A percentile compares a stretch with the other conserved stretches of the same genome.
Evolutionary conservation across 75 land plant genomes (phyloP).

Genomic region (Picea sitchensis): DNA sequence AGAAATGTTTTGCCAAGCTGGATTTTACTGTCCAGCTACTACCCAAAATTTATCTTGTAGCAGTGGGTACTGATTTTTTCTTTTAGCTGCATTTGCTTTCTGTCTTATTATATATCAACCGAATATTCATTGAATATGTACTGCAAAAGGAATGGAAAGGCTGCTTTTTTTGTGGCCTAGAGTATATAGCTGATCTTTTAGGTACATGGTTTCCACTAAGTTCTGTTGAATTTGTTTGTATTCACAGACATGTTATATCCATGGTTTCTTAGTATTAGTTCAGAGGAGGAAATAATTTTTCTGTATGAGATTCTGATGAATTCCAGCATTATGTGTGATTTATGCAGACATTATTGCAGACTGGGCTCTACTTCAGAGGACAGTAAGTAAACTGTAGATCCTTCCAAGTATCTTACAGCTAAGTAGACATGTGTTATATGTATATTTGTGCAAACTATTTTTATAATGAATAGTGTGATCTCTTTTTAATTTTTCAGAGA

Average conservation of each 20-base stretch:
- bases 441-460: not conserved
- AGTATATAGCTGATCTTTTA: not conserved
- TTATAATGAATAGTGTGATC: not conserved
- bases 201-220: not conserved
- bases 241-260: not conserved
- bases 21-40: constrained; percentile 83
- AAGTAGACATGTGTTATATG: not conserved
- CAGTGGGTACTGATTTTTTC: constrained; percentile 54
- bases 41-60: constrained; percentile 49
- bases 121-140: not conserved
- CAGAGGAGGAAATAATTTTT: not conserved
- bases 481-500: too few species aligned
- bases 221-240: not conserved
- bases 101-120: not conserved
- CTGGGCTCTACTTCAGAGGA: constrained; percentile 65
- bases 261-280: not conserved
- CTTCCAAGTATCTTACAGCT: not conserved
- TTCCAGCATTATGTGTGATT: constrained; percentile 9
- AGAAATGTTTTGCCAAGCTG: constrained; percentile 80
- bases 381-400: constrained; percentile 38
- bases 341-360: constrained; percentile 77
- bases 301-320: constrained; percentile 14
- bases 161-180: not conserved
- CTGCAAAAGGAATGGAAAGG: not conserved
- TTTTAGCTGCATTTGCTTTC: constrained; percentile 6